Conservation (phyloP, 164 flowering plant genomes). For the Macadamia tetraphylla region DNA sequence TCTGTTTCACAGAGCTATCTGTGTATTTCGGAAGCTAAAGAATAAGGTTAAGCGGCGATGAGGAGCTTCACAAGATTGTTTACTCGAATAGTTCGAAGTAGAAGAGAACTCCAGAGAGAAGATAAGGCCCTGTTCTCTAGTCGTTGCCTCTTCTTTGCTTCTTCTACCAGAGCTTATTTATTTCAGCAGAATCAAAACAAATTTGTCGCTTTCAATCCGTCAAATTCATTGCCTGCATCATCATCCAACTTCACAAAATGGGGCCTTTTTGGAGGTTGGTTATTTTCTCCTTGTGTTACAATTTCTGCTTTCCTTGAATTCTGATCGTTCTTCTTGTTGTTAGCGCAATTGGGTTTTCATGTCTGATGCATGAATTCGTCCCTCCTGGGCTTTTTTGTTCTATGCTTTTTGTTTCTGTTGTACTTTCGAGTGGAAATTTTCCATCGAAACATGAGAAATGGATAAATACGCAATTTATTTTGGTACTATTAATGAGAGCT, state of each 20-base stretch:
- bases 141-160: slow-evolving; percentile 1
- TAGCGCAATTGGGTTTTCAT: no score
- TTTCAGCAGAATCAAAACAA: not conserved
- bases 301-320: not conserved
- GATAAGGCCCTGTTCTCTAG: not conserved
- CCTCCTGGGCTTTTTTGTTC: no score
- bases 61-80: slow-evolving; percentile 4
- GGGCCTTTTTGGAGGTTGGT: slow-evolving; percentile 3
- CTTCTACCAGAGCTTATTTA: not conserved
- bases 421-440: no score
- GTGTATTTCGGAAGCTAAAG: not conserved
- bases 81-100: not conserved
- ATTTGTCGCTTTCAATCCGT: not conserved
- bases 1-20: slow-evolving; percentile 14
- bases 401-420: no score
- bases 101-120: not conserved
- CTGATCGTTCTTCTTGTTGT: not conserved
- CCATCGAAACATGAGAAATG: no score
- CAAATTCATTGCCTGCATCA: not conserved
- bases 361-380: no score
- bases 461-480: no score
- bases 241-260: not conserved
- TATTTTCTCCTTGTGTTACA: not conserved
- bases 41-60: not conserved
- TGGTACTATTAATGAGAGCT: no score